Evolutionary conservation across 148 eudicot genomes (phyloP), one percentile per base, ranked within the genome.

Genomic region (Vaccinium corymbosum): DNA sequence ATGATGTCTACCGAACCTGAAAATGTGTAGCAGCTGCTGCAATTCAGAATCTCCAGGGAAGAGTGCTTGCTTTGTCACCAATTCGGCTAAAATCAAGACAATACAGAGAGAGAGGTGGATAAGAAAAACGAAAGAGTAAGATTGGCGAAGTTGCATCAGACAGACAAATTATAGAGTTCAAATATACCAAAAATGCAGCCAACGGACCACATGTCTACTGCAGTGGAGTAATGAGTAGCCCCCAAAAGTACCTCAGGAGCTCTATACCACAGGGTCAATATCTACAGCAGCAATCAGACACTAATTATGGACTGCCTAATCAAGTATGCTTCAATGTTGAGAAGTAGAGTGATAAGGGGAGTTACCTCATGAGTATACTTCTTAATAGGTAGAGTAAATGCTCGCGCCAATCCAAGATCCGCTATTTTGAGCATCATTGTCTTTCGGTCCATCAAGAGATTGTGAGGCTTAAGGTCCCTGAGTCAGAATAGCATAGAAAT

Each of bases 191-290:
- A 95, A 83, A 97, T 97, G 80, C 99, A 97, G 84, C 94, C 99
- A 72, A 97, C 99, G 72, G 99, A 97, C 99, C 99, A 97, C 94
- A 93, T 97, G 89, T 97, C 99, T 0, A 97, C 98, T 12, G 95
- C 98, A 76, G 97, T 91, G 0, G 99, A 97, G 90, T 97, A 97
- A 86, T 94, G 97, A 62, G 97, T 94, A 73, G 98, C 86, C 7
- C 99, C 98, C 88, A 94, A 81, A 79, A 97, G 97, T 59, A 97
- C 95, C 89, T 97, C 99, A 22, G 99, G 99, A 83, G 99, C 95
- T 87, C 99, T 90, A 68, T 97, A 97, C 99, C 99, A 97, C 53
- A 97, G 89, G 0, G 99, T 97, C 87, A 97, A 80, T 85, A 97
- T 97, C 99, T 96, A 94, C 84, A 86, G 42, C 15, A 72, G 61